Evolutionary conservation across 306 rosid genomes (phyloP).

Genomic region (Clitoria ternatea): DNA sequence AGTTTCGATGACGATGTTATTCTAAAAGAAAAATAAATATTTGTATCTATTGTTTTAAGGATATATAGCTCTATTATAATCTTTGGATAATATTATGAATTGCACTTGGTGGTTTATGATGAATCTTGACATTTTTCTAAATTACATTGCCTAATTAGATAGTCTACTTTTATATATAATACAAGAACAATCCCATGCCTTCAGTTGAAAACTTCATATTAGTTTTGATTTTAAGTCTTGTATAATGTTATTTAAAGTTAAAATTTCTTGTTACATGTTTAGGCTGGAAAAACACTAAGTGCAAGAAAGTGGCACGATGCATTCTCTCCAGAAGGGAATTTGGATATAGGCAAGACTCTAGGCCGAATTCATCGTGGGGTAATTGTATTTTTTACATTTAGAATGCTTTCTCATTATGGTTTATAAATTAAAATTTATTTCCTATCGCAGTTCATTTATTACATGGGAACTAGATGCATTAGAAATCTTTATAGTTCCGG

Average conservation of each 20-base stretch:
- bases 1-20: background rate
- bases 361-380: constrained; percentile 90
- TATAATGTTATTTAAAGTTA: background rate
- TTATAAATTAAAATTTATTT: background rate
- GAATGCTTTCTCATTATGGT: background rate
- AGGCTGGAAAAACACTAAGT: constrained; percentile 95
- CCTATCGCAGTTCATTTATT: background rate
- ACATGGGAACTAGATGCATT: background rate
- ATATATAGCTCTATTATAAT: background rate
- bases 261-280: constrained; percentile 16
- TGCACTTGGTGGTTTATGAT: background rate
- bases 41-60: background rate
- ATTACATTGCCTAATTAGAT: background rate
- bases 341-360: constrained; percentile 82
- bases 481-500: background rate
- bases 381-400: constrained; percentile 27
- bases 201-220: background rate
- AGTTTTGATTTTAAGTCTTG: background rate
- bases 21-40: background rate
- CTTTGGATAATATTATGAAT: background rate
- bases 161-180: background rate
- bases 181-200: background rate
- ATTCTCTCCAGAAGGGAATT: constrained; percentile 77
- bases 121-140: background rate
- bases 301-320: constrained; percentile 90